Conservation (phyloP, 805 yeast genomes). For the Nakazawaea holstii region DNA sequence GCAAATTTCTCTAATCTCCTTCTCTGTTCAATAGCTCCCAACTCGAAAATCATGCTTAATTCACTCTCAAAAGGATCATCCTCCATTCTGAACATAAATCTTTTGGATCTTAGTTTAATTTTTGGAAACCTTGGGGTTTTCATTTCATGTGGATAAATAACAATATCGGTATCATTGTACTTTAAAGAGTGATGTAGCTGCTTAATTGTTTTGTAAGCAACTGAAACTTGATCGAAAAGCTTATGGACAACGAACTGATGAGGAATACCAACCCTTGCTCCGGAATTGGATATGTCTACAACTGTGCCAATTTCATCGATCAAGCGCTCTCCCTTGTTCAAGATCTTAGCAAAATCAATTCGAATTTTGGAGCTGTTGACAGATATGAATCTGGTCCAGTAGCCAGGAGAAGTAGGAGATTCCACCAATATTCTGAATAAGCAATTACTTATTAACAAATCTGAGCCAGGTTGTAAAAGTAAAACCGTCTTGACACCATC, state of each 20-base stretch:
- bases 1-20: conserved; percentile 36
- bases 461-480: conserved; percentile 14
- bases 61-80: conserved; percentile 65
- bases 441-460: conserved; percentile 16
- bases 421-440: conserved; percentile 42
- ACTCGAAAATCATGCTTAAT: conserved; percentile 48
- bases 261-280: conserved; percentile 57
- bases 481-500: conserved; percentile 32
- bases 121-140: conserved; percentile 31
- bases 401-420: conserved; percentile 40
- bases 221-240: conserved; percentile 73
- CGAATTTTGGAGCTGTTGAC: conserved; percentile 13
- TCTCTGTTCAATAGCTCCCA: conserved; percentile 54
- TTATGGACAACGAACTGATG: conserved; percentile 69
- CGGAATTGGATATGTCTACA: conserved; percentile 24
- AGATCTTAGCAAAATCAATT: conserved; percentile 6
- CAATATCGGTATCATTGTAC: conserved; percentile 30
- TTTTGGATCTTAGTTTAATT: conserved; percentile 34
- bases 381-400: conserved; percentile 46
- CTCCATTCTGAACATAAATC: conserved; percentile 44
- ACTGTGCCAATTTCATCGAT: conserved; percentile 14
- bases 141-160: conserved; percentile 33
- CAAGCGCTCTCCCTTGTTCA: conserved; percentile 6
- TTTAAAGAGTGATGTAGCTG: conserved; percentile 52
- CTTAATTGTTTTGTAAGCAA: conserved; percentile 57